Conservation (phyloP, 129 eudicot species). For the Kitagawia praeruptora region DNA sequence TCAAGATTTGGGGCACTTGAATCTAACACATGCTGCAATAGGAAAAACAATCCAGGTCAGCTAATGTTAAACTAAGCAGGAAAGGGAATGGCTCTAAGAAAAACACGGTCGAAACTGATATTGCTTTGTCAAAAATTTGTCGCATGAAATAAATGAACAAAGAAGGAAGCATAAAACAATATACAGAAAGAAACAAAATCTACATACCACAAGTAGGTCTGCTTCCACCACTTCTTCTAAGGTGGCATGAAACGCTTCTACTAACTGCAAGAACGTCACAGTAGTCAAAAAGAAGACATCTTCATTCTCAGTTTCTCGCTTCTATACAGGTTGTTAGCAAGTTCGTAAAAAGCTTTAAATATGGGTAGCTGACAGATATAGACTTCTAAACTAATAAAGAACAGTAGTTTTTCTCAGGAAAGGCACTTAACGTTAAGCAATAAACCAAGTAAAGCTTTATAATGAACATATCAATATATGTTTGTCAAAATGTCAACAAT, state of each 20-base stretch:
- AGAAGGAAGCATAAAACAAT: neutral
- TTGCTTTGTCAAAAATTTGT: neutral
- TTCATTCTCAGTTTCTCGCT: neutral
- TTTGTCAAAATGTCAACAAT: neutral
- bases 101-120: neutral
- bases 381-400: neutral
- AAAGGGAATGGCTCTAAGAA: neutral
- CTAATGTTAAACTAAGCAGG: neutral
- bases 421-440: neutral
- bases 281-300: neutral
- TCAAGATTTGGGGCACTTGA: conserved; percentile 77
- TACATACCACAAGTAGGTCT: conserved; percentile 91
- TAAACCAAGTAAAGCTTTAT: neutral
- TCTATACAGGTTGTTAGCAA: neutral
- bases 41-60: conserved; percentile 2
- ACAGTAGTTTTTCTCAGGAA: neutral
- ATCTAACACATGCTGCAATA: conserved; percentile 91
- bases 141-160: neutral
- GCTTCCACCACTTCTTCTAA: conserved; percentile 99
- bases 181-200: neutral
- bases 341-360: neutral
- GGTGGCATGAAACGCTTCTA: conserved; percentile 97
- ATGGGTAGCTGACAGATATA: neutral
- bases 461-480: neutral
- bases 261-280: conserved; percentile 41